A percentile compares a stretch with the other conserved stretches of the same genome.
Conservation (phyloP, 768 basidiomycete species). For the Boletus speciosus region DNA sequence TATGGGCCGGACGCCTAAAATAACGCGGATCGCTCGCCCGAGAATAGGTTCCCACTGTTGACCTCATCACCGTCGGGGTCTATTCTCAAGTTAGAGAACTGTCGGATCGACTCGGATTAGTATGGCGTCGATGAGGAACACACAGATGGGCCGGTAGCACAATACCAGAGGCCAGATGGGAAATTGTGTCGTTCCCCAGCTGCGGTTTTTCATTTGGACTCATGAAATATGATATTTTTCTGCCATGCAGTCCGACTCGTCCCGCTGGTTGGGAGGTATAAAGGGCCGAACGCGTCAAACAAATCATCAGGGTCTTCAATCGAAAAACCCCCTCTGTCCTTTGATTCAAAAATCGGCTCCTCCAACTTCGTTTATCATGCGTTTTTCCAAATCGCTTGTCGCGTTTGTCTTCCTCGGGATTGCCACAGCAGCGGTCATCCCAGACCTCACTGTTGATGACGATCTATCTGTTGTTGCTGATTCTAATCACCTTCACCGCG, state of each 20-base stretch:
- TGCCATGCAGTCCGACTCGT: neutral
- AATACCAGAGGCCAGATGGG: neutral
- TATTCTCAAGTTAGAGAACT: no score
- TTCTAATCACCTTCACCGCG: no score
- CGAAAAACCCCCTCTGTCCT: neutral
- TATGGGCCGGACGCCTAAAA: no score
- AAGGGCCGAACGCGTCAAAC: neutral
- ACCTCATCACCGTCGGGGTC: no score
- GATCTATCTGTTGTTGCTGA: no score
- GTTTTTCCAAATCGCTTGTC: conserved; percentile 3
- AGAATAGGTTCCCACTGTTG: no score
- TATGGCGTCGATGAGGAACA: no score
- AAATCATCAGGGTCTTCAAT: neutral
- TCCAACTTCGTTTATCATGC: conserved; percentile 3
- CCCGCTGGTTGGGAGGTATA: neutral
- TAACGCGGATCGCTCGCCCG: no score
- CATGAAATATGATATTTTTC: no score
- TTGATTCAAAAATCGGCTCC: neutral
- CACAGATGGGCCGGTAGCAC: no score
- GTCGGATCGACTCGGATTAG: no score
- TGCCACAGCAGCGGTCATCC: conserved; percentile 2
- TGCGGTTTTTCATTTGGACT: neutral
- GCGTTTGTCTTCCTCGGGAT: conserved; percentile 1
- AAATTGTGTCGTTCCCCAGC: neutral
- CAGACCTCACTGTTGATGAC: neutral